Conservation (phyloP, 768 basidiomycete species). For the Phylloporus sp. region DNA sequence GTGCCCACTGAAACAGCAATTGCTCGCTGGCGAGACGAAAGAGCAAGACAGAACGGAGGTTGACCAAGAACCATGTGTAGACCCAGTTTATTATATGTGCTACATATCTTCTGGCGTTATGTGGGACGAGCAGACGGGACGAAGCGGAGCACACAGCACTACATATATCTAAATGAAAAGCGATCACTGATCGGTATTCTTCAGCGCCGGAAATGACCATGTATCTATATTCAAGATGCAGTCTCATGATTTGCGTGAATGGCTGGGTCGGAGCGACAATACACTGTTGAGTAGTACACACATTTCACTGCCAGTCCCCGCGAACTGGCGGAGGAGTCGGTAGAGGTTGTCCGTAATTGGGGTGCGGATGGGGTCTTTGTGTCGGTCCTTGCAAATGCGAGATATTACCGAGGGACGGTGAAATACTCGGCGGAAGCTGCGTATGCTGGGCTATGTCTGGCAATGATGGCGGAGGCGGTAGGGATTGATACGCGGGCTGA, state of each 20-base stretch:
- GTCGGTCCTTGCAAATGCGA: constrained; percentile 38
- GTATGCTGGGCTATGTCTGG: constrained; percentile 27
- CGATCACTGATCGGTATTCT: background rate
- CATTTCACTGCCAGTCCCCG: constrained; percentile 26
- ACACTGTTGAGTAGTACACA: constrained; percentile 12
- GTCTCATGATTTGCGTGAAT: constrained; percentile 12
- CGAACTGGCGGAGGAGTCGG: constrained; percentile 22
- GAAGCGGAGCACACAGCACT: constrained; percentile 18
- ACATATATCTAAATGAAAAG: constrained; percentile 14
- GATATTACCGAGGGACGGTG: constrained; percentile 21
- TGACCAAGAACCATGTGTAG: constrained; percentile 6
- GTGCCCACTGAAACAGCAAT: constrained; percentile 84
- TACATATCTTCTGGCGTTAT: constrained; percentile 9
- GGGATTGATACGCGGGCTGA: constrained; percentile 36
- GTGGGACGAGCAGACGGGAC: background rate
- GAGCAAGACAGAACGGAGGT: constrained; percentile 17
- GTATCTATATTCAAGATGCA: constrained; percentile 9
- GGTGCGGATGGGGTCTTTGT: constrained; percentile 35
- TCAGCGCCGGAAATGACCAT: constrained; percentile 1
- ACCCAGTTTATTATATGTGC: constrained; percentile 6
- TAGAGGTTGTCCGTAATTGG: constrained; percentile 29
- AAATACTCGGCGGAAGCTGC: constrained; percentile 22
- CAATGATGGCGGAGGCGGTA: constrained; percentile 32
- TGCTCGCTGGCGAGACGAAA: constrained; percentile 64
- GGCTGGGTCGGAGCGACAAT: constrained; percentile 9